These are phyloP conservation scores for Rhinocladiella similis DNA, from an alignment of 2,329 filamentous ascomycete species.

Conservation along the genomic window DNA sequence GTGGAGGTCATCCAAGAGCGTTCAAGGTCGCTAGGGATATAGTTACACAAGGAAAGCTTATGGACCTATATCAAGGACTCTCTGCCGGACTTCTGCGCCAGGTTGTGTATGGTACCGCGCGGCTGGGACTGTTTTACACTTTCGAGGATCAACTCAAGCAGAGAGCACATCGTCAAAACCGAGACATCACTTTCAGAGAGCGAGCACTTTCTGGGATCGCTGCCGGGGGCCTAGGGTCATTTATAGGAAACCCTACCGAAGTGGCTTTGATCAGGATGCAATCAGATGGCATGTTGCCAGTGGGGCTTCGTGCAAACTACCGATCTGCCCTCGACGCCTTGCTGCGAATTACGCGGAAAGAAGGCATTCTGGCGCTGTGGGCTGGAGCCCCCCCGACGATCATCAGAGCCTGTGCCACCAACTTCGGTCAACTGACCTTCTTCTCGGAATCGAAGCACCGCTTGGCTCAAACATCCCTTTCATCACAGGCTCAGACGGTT, in stretches of 20 bases:
- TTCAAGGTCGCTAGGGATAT: slow-evolving; percentile 82
- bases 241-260: slow-evolving; percentile 95
- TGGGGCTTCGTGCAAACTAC: slow-evolving; percentile 86
- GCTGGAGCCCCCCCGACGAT: slow-evolving; percentile 87
- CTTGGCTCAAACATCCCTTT: slow-evolving; percentile 64
- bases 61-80: slow-evolving; percentile 91
- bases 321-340: slow-evolving; percentile 91
- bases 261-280: slow-evolving; percentile 97
- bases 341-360: slow-evolving; percentile 71
- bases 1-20: slow-evolving; percentile 79
- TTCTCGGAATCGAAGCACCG: slow-evolving; percentile 95
- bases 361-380: slow-evolving; percentile 84
- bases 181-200: slow-evolving; percentile 77
- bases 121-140: slow-evolving; percentile 94
- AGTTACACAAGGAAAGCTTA: slow-evolving; percentile 76
- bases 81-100: slow-evolving; percentile 90
- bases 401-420: slow-evolving; percentile 93
- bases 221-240: slow-evolving; percentile 87
- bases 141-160: slow-evolving; percentile 73
- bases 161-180: slow-evolving; percentile 72
- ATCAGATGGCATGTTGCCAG: slow-evolving; percentile 86
- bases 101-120: slow-evolving; percentile 95
- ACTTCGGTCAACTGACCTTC: slow-evolving; percentile 96
- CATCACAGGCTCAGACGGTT: slow-evolving; percentile 71
- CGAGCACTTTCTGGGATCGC: slow-evolving; percentile 80